Conservation (phyloP, 306 rosid species). For the Rosa chinensis region DNA sequence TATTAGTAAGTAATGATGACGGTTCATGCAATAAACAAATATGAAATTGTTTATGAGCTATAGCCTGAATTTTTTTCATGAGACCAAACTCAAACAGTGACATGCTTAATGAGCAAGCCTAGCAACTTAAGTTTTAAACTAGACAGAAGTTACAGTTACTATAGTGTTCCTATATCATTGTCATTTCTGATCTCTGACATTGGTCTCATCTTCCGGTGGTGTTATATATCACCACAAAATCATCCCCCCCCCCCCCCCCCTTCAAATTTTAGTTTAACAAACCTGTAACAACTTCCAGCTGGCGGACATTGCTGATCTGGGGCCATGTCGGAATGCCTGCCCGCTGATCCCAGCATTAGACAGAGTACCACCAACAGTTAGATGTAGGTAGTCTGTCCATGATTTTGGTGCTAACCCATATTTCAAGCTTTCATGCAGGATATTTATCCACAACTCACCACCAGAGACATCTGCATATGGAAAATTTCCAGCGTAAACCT, state of each 20-base stretch:
- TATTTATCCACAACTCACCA: constrained; percentile 89
- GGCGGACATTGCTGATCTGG: constrained; percentile 91
- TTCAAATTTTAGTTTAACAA: constrained; percentile 24
- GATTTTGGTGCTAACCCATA: constrained; percentile 87
- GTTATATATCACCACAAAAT: neutral
- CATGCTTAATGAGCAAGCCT: constrained; percentile 13
- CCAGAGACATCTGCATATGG: constrained; percentile 80
- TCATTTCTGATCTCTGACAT: constrained; percentile 9
- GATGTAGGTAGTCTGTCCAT: constrained; percentile 94
- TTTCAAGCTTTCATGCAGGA: constrained; percentile 79
- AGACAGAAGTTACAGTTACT: constrained; percentile 9
- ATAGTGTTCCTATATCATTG: neutral
- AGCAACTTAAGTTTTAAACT: neutral
- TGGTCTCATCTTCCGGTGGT: constrained; percentile 14
- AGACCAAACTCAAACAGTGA: constrained; percentile 19
- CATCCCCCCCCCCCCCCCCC: neutral
- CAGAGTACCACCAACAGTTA: constrained; percentile 94
- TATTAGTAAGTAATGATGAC: constrained; percentile 19
- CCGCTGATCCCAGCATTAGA: constrained; percentile 97
- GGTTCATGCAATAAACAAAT: constrained; percentile 10
- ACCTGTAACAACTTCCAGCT: constrained; percentile 97
- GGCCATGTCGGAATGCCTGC: constrained; percentile 92
- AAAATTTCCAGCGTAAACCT: constrained; percentile 43
- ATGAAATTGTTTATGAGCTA: neutral
- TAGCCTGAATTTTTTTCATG: neutral